These are phyloP conservation scores for Metarhizium guizhouense DNA, from an alignment of 2,329 filamentous ascomycete species.

Conservation along the genomic window DNA sequence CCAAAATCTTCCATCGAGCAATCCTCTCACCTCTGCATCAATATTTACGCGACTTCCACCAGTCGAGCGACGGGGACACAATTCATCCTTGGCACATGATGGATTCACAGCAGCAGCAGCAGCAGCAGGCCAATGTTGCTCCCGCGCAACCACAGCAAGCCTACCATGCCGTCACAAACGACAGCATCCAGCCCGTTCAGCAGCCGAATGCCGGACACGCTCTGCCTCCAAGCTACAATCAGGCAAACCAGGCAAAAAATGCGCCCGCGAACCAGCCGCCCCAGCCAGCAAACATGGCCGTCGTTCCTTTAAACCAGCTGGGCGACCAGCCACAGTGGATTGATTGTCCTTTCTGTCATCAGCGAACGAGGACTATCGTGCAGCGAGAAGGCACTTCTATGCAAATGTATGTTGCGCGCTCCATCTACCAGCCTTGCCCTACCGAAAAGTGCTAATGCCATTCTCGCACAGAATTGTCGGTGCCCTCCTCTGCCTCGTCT, in stretches of 20 bases:
- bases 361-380: conserved; percentile 14
- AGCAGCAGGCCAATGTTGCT: background rate
- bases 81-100: background rate
- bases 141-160: background rate
- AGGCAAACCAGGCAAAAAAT: conserved; percentile 1
- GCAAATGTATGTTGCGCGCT: conserved; percentile 13
- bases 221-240: conserved; percentile 1
- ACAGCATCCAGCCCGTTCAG: background rate
- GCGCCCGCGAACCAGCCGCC: background rate
- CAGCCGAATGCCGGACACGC: background rate
- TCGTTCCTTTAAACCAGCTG: conserved; percentile 15
- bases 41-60: background rate
- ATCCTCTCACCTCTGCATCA: background rate
- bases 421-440: background rate
- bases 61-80: background rate
- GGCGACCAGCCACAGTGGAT: conserved; percentile 16
- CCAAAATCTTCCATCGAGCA: background rate
- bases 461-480: conserved; percentile 17
- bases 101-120: background rate
- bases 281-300: background rate
- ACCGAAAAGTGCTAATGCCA: background rate
- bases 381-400: conserved; percentile 15
- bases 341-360: conserved; percentile 22
- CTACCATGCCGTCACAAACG: background rate
- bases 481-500: conserved; percentile 20